phyloP scores from a whole-genome alignment of 495 filamentous ascomycete species.

The Daldinia caldariorum region DNA sequence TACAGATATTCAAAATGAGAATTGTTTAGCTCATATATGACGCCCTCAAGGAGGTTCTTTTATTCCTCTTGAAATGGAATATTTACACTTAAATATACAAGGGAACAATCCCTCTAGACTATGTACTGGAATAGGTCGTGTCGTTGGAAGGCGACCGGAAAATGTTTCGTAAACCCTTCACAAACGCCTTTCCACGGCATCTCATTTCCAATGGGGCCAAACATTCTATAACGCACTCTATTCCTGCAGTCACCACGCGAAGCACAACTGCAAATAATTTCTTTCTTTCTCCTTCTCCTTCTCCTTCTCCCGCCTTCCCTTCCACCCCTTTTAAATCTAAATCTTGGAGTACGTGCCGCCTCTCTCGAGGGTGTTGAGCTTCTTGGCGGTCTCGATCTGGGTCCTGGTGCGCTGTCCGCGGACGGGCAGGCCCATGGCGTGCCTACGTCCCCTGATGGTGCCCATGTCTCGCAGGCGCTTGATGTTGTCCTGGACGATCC shows the following conservation, averaged over 20 bases:
- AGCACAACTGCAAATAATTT: background rate
- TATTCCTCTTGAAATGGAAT: constrained; percentile 5
- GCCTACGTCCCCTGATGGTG: constrained; percentile 85
- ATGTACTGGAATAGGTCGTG: background rate
- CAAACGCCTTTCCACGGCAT: constrained; percentile 18
- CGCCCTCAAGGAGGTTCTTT: background rate
- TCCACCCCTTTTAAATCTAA: background rate
- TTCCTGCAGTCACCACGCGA: background rate
- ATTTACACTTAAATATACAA: constrained; percentile 39
- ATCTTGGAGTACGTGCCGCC: constrained; percentile 60
- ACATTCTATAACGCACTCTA: background rate
- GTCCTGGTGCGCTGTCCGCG: constrained; percentile 86
- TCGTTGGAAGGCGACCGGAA: constrained; percentile 3
- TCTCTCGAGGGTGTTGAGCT: constrained; percentile 79
- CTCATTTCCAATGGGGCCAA: background rate
- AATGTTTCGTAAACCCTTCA: constrained; percentile 8
- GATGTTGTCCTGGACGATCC: constrained; percentile 84
- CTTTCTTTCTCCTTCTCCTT: background rate
- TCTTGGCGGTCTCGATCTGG: constrained; percentile 81
- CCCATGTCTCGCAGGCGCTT: constrained; percentile 88
- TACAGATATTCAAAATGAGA: background rate
- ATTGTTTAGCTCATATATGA: background rate
- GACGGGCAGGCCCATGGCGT: constrained; percentile 88
- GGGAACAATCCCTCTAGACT: constrained; percentile 12
- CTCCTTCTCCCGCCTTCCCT: too few species aligned